Evolutionary conservation across 495 filamentous ascomycete species (phyloP), one percentile per base, ranked within the genome.

Genomic region (Talaromyces borbonicus): DNA sequence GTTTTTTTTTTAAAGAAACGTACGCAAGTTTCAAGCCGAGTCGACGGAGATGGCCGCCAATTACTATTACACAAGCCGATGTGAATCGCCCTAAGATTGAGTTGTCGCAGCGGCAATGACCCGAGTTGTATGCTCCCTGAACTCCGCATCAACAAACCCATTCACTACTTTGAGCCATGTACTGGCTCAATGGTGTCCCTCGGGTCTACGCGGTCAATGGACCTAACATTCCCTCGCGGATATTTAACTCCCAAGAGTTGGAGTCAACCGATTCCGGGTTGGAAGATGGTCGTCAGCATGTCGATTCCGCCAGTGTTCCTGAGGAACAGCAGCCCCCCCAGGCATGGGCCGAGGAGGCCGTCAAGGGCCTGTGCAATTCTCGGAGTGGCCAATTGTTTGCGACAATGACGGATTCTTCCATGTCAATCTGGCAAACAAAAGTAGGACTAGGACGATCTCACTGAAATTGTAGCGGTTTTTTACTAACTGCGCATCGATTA

Each of bases 391-490:
- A 86, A 58, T 67, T 95, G 47, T 96, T 99, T 67, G 85, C 84
- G 38, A 87, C 85, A 11, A 85, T 97, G 56, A 96, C 92, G 1
- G 63, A 74, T 4, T 83, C 83, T 6, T 83, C 83, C 4, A 74
- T 97, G 56, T 86, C 81, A 14, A 74, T 97, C 47, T 99, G 93
- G 93, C 93, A 99, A 65, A 90, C 85, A 44, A 89, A 87, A 73
- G 90, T 90, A 76, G 49, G 73, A 56, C 42, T 12, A 46, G 12
- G 43, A 26, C 32, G 33, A 27, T 60, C n/a, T 33, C 43, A 39
- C n/a, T 29, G n/a, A n/a, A n/a, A n/a, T n/a, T 22, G 36, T 32
- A 16, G 4, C 15, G 23, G 35, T 15, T 49, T 58, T 45, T 54
- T 53, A 24, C 18, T 69, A 51, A 69, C 59, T 50, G n/a, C n/a